A percentile compares a stretch with the other conserved stretches of the same genome.
phyloP scores from a whole-genome alignment of 257 asterid genomes.

The Solanum clarkiae region DNA sequence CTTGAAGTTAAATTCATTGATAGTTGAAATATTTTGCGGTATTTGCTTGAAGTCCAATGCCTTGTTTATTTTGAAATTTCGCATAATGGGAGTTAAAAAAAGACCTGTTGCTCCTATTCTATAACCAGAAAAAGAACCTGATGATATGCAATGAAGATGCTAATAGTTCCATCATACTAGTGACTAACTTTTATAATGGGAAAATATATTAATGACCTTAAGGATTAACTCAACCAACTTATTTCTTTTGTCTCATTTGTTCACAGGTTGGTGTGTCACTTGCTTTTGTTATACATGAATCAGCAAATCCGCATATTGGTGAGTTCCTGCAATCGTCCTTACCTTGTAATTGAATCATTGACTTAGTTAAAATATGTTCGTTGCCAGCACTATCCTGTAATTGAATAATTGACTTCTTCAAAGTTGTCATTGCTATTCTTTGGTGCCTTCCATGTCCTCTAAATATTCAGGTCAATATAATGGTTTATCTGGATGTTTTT shows the following conservation, averaged over 20 bases:
- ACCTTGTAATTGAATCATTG: background rate
- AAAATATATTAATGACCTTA: background rate
- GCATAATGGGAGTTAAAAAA: background rate
- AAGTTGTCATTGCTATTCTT: background rate
- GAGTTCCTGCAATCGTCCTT: constrained; percentile 10
- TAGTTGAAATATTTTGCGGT: background rate
- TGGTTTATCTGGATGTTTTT: background rate
- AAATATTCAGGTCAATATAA: background rate
- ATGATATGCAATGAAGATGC: background rate
- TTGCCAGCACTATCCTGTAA: background rate
- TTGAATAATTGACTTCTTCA: background rate
- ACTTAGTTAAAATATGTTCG: background rate
- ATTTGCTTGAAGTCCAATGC: background rate
- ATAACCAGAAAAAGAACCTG: background rate
- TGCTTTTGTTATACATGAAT: constrained; percentile 99
- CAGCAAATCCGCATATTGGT: constrained; percentile 99
- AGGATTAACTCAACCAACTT: background rate
- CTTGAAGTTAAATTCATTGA: background rate
- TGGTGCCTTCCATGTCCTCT: background rate
- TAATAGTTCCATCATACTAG: background rate
- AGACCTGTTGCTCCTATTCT: background rate
- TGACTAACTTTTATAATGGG: background rate
- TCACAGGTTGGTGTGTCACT: constrained; percentile 91
- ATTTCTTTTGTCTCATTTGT: constrained; percentile 11
- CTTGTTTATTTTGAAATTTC: background rate